These are phyloP conservation scores for Xerocomus potaroensis DNA, from an alignment of 768 basidiomycete genomes.

Conservation along the genomic window DNA sequence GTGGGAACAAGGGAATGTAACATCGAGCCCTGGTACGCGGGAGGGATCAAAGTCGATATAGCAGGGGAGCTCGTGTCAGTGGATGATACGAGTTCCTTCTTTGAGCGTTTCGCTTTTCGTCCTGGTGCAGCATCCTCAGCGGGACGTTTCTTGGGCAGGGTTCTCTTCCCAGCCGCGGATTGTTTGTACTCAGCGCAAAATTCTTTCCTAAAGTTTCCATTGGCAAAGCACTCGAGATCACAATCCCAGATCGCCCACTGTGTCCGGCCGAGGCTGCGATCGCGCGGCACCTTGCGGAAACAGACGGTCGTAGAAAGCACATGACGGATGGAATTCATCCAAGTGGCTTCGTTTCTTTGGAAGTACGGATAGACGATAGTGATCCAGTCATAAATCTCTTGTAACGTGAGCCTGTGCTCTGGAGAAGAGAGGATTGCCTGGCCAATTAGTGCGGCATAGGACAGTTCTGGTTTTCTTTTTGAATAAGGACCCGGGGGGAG, in stretches of 20 bases:
- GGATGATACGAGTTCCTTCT: conserved; percentile 32
- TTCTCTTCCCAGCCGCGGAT: conserved; percentile 26
- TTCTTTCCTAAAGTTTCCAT: conserved; percentile 75
- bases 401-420: conserved; percentile 80
- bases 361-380: conserved; percentile 91
- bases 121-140: conserved; percentile 35
- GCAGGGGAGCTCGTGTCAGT: conserved; percentile 22
- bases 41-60: conserved; percentile 18
- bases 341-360: conserved; percentile 88
- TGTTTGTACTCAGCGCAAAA: conserved; percentile 39
- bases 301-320: conserved; percentile 89
- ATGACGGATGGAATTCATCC: conserved; percentile 99
- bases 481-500: conserved; percentile 86
- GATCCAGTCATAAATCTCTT: conserved; percentile 97
- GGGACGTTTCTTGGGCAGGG: conserved; percentile 35
- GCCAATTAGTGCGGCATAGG: conserved; percentile 94
- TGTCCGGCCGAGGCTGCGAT: conserved; percentile 74
- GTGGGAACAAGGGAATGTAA: conserved; percentile 21
- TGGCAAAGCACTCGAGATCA: conserved; percentile 77
- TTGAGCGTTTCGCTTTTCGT: conserved; percentile 46
- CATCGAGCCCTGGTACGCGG: conserved; percentile 12
- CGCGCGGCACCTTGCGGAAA: conserved; percentile 81
- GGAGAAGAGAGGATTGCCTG: conserved; percentile 88
- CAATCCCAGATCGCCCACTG: conserved; percentile 86
- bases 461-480: conserved; percentile 72